phyloP scores from a whole-genome alignment of 306 rosid species.

The Trifolium fragiferum region DNA sequence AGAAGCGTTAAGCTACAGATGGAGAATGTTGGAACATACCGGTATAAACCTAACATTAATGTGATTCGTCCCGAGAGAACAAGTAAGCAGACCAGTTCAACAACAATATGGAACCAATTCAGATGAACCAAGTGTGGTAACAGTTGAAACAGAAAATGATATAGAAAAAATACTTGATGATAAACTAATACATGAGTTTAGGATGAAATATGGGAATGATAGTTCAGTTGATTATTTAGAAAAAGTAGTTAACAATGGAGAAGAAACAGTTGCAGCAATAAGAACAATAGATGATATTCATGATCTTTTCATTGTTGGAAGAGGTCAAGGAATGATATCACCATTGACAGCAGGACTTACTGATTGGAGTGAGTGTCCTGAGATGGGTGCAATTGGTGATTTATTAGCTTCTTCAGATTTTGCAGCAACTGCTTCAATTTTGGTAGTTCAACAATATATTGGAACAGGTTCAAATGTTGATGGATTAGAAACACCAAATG shows the following conservation, averaged over 20 bases:
- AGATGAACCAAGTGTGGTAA: constrained; percentile 32
- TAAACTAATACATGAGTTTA: constrained; percentile 57
- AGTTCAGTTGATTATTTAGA: constrained; percentile 58
- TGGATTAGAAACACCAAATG: constrained; percentile 38
- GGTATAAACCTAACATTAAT: constrained; percentile 62
- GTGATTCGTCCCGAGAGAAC: constrained; percentile 58
- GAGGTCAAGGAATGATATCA: constrained; percentile 79
- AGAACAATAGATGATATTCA: constrained; percentile 68
- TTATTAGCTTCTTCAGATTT: constrained; percentile 85
- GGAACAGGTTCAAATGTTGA: constrained; percentile 49
- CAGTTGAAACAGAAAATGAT: constrained; percentile 52
- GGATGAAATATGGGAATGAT: constrained; percentile 15
- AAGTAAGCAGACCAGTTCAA: constrained; percentile 19
- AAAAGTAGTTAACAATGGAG: constrained; percentile 76
- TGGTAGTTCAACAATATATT: constrained; percentile 76
- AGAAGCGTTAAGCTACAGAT: constrained; percentile 79
- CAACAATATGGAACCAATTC: not conserved
- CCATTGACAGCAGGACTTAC: constrained; percentile 87
- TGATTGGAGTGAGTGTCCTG: constrained; percentile 98
- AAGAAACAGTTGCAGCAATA: constrained; percentile 79
- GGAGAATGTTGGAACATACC: constrained; percentile 80
- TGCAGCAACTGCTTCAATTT: constrained; percentile 79
- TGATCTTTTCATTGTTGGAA: constrained; percentile 82
- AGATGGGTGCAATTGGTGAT: constrained; percentile 90
- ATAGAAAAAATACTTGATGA: constrained; percentile 68